phyloP scores from a whole-genome alignment of 2,329 filamentous ascomycete species.

The Cladosporium sp. region DNA sequence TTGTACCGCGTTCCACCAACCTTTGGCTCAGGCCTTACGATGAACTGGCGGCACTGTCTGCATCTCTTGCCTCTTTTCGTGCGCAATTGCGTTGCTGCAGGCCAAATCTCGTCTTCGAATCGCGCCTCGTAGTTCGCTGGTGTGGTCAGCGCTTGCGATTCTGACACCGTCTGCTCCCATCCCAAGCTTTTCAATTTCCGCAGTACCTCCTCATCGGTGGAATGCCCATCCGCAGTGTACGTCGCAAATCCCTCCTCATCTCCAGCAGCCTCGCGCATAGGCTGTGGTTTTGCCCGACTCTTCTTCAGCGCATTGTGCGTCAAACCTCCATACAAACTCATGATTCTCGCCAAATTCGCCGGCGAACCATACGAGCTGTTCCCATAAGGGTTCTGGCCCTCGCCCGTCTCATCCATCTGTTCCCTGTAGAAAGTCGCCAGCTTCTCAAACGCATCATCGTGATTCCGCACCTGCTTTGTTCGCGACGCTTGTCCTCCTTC shows the following conservation, averaged over 20 bases:
- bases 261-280: constrained; percentile 75
- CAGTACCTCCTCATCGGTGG: constrained; percentile 53
- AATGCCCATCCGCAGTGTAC: constrained; percentile 34
- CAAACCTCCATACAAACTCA: constrained; percentile 76
- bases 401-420: constrained; percentile 64
- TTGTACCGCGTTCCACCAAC: constrained; percentile 84
- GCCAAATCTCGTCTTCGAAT: constrained; percentile 71
- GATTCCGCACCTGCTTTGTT: constrained; percentile 42
- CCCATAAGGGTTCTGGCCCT: constrained; percentile 43
- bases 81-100: constrained; percentile 74
- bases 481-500: constrained; percentile 37
- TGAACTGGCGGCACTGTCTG: constrained; percentile 85
- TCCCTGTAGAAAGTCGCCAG: constrained; percentile 76
- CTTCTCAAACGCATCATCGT: constrained; percentile 53
- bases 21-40: constrained; percentile 90
- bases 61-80: constrained; percentile 95
- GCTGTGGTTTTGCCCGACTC: constrained; percentile 59
- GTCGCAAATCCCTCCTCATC: constrained; percentile 64
- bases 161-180: constrained; percentile 59
- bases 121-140: constrained; percentile 47
- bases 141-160: constrained; percentile 49
- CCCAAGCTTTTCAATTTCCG: constrained; percentile 53
- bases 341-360: constrained; percentile 76
- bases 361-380: constrained; percentile 65
- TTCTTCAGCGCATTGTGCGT: constrained; percentile 59